Percentiles rank a stretch among this genome's conserved stretches.
Conservation (phyloP, 169 alveolate species). For the Cryptosporidium sp. region DNA sequence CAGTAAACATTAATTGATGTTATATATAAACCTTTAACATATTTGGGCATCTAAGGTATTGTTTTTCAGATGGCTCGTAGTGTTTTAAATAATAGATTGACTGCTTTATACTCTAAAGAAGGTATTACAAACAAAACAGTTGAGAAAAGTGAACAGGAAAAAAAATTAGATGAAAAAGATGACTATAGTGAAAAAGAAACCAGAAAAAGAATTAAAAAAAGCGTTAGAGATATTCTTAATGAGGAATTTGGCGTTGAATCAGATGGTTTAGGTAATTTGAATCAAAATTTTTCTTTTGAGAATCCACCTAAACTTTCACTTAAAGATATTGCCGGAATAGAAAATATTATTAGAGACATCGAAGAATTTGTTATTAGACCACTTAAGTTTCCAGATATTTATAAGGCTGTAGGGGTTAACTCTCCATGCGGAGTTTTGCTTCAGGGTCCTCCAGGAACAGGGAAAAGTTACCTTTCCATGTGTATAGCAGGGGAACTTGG, state of each 20-base stretch:
- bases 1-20: not conserved
- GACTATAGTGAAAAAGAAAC: not conserved
- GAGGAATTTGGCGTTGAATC: conserved; percentile 44
- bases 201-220: conserved; percentile 52
- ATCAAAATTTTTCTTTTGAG: conserved; percentile 39
- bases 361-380: conserved; percentile 81
- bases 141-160: conserved; percentile 1
- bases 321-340: conserved; percentile 82
- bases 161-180: not conserved
- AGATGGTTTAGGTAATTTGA: conserved; percentile 6
- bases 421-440: conserved; percentile 94
- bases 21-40: not conserved
- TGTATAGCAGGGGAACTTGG: conserved; percentile 91
- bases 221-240: conserved; percentile 37
- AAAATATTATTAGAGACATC: conserved; percentile 80
- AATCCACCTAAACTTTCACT: conserved; percentile 62
- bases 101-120: conserved; percentile 27
- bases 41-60: not conserved
- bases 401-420: conserved; percentile 88
- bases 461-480: conserved; percentile 96
- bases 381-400: conserved; percentile 86
- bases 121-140: not conserved
- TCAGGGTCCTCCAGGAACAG: conserved; percentile 98
- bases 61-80: conserved; percentile 41
- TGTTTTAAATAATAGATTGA: conserved; percentile 47